A percentile compares a stretch with the other conserved stretches of the same genome.
Evolutionary conservation across 768 basidiomycete species (phyloP).

Genomic region (Pleurotus eryngii): DNA sequence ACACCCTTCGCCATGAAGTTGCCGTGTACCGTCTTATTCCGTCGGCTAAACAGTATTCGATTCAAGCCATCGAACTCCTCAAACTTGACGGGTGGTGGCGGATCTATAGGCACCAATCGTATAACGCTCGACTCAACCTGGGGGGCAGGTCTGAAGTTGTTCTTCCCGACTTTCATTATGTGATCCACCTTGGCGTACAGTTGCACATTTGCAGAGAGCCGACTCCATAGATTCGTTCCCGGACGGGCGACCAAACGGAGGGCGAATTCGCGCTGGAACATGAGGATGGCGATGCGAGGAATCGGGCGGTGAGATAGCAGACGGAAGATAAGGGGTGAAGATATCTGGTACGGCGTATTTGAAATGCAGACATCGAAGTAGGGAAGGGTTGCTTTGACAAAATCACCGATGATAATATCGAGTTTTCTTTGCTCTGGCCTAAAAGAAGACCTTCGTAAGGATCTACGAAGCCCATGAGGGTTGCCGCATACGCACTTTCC

Average conservation of each 20-base stretch:
- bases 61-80: constrained; percentile 97
- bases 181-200: constrained; percentile 96
- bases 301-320: constrained; percentile 94
- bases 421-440: constrained; percentile 96
- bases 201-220: constrained; percentile 95
- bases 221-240: constrained; percentile 84
- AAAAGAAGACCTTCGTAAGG: neutral
- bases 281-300: constrained; percentile 92
- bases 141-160: constrained; percentile 95
- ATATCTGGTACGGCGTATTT: constrained; percentile 99
- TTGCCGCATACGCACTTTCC: constrained; percentile 74
- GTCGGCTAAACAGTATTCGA: constrained; percentile 83
- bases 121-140: constrained; percentile 93
- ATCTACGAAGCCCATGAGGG: too few relatives aligned
- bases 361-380: constrained; percentile 99
- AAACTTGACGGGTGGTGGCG: constrained; percentile 92
- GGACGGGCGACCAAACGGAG: constrained; percentile 86
- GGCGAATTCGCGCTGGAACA: constrained; percentile 99
- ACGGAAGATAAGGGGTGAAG: constrained; percentile 95
- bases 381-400: constrained; percentile 95
- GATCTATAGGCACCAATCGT: constrained; percentile 86
- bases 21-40: constrained; percentile 87
- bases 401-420: constrained; percentile 94
- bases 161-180: constrained; percentile 93
- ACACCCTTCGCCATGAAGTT: constrained; percentile 95